A percentile compares a stretch with the other conserved stretches of the same genome.
Evolutionary conservation across 306 rosid genomes (phyloP).

Genomic region (Citrullus colocynthis): DNA sequence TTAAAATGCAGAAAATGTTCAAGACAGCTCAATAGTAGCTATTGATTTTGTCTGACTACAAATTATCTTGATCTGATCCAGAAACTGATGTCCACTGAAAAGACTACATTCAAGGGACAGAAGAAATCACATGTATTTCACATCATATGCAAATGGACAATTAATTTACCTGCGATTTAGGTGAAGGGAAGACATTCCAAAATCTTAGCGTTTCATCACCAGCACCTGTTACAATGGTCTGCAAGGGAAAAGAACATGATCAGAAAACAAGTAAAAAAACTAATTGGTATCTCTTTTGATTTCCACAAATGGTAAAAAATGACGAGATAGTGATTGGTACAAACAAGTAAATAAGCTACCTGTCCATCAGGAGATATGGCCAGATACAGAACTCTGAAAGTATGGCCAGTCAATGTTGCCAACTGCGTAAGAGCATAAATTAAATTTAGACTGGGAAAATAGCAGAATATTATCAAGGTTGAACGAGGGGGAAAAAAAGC

Average conservation of each 20-base stretch:
- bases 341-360: slow-evolving; percentile 26
- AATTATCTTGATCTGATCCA: slow-evolving; percentile 6
- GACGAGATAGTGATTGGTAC: neutral
- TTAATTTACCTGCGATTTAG: slow-evolving; percentile 82
- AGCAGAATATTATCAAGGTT: neutral
- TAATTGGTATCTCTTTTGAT: neutral
- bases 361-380: slow-evolving; percentile 98
- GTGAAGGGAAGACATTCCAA: slow-evolving; percentile 97
- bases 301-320: neutral
- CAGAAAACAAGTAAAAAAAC: neutral
- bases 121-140: neutral
- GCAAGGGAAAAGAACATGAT: slow-evolving; percentile 19
- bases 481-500: neutral
- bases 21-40: slow-evolving; percentile 4
- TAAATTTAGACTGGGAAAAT: neutral
- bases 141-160: neutral
- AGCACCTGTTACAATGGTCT: slow-evolving; percentile 99
- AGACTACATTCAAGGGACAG: neutral
- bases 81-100: neutral
- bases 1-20: neutral
- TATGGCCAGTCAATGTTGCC: slow-evolving; percentile 95
- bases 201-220: slow-evolving; percentile 98
- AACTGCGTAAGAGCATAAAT: slow-evolving; percentile 33
- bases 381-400: slow-evolving; percentile 89
- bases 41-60: neutral